A percentile compares a stretch with the other conserved stretches of the same genome.
These are phyloP conservation scores for Paecilomyces sp. DNA, from an alignment of 2,329 filamentous ascomycete species.

Conservation along the genomic window DNA sequence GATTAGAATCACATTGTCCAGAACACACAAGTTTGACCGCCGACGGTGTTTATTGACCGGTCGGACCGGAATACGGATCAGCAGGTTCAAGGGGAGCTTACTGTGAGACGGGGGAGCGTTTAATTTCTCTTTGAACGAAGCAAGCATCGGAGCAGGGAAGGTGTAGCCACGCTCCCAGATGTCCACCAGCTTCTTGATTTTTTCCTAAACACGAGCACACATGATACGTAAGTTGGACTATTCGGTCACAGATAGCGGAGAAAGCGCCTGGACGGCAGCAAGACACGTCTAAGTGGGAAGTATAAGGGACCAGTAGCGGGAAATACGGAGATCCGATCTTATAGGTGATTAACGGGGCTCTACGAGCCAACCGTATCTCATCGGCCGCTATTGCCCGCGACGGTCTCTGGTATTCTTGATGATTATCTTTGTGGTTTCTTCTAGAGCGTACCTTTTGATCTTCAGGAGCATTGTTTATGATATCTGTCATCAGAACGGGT, in stretches of 20 bases:
- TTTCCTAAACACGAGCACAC: constrained; percentile 62
- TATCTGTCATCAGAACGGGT: constrained; percentile 91
- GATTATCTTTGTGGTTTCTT: constrained; percentile 18
- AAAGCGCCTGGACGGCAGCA: constrained; percentile 11
- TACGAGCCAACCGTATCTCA: constrained; percentile 19
- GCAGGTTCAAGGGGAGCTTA: constrained; percentile 44
- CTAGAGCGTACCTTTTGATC: constrained; percentile 88
- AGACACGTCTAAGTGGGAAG: constrained; percentile 16
- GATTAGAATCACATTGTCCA: constrained; percentile 19
- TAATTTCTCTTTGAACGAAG: constrained; percentile 76
- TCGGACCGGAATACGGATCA: constrained; percentile 2
- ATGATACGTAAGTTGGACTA: constrained; percentile 44
- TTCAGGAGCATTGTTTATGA: constrained; percentile 76
- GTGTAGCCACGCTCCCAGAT: constrained; percentile 97
- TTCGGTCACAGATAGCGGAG: constrained; percentile 20
- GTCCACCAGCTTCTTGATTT: constrained; percentile 89
- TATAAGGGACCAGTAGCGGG: constrained; percentile 14
- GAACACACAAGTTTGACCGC: constrained; percentile 4
- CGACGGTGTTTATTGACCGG: background rate
- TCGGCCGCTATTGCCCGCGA: constrained; percentile 19
- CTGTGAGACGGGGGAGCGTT: constrained; percentile 54
- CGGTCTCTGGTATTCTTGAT: constrained; percentile 19
- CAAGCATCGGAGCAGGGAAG: constrained; percentile 73
- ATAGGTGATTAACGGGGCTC: constrained; percentile 16
- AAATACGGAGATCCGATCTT: constrained; percentile 17